Conservation (phyloP, 23 red algal genomes). For the Gracilariopsis chorda region DNA sequence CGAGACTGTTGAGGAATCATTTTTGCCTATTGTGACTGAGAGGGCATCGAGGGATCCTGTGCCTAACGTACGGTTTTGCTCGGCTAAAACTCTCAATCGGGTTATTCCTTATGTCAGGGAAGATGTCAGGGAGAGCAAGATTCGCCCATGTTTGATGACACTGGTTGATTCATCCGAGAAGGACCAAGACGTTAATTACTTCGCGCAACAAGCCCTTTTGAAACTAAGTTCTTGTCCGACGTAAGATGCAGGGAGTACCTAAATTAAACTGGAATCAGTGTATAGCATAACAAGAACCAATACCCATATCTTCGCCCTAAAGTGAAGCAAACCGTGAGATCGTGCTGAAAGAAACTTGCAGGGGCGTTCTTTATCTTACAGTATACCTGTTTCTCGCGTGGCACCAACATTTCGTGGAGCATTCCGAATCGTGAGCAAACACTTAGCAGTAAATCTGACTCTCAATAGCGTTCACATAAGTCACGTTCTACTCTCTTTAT, state of each 20-base stretch:
- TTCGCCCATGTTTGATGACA: slow-evolving; percentile 71
- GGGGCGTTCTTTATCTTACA: slow-evolving; percentile 7
- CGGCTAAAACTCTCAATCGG: slow-evolving; percentile 85
- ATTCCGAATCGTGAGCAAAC: slow-evolving; percentile 9
- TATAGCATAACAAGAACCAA: slow-evolving; percentile 3
- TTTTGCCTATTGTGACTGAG: slow-evolving; percentile 84
- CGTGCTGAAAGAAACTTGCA: too few species aligned
- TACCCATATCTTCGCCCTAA: too few species aligned
- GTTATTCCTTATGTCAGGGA: slow-evolving; percentile 68
- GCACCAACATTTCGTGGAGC: slow-evolving; percentile 6
- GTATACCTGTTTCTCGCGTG: slow-evolving; percentile 12
- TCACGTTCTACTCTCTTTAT: too few species aligned
- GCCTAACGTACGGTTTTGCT: slow-evolving; percentile 90
- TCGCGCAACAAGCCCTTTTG: slow-evolving; percentile 82
- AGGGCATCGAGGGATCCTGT: slow-evolving; percentile 89
- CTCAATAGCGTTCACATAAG: background rate
- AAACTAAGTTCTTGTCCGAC: slow-evolving; percentile 52
- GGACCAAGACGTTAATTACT: slow-evolving; percentile 90
- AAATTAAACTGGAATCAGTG: background rate
- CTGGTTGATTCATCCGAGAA: slow-evolving; percentile 57
- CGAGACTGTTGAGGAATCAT: slow-evolving; percentile 75
- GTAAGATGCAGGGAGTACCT: background rate
- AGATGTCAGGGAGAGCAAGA: slow-evolving; percentile 64
- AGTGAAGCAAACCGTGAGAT: too few species aligned
- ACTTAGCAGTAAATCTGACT: slow-evolving; percentile 18